A percentile compares a stretch with the other conserved stretches of the same genome.
phyloP scores from a whole-genome alignment of 495 filamentous ascomycete species.

The Penicillium paxilli region DNA sequence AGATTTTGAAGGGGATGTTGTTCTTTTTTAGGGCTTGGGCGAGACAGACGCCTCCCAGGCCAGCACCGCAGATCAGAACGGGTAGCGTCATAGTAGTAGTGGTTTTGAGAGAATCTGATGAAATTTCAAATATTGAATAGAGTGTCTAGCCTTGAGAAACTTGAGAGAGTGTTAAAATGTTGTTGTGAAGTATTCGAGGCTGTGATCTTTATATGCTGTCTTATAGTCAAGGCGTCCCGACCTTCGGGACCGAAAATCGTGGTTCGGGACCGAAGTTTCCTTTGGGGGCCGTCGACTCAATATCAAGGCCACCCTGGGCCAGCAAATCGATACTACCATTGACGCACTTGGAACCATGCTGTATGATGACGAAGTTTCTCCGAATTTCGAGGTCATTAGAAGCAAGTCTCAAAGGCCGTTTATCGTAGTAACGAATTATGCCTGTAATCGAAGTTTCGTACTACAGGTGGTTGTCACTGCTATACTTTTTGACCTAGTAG shows the following conservation, averaged over 20 bases:
- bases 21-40: slow-evolving; percentile 54
- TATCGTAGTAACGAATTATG: too few relatives aligned
- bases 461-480: too few relatives aligned
- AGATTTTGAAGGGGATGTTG: slow-evolving; percentile 52
- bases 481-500: too few relatives aligned
- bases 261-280: neutral
- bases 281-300: neutral
- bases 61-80: slow-evolving; percentile 49
- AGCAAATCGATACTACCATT: neutral
- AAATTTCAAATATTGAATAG: too few relatives aligned
- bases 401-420: too few relatives aligned
- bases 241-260: neutral
- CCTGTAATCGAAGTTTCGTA: too few relatives aligned
- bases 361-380: too few relatives aligned
- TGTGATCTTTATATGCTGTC: neutral
- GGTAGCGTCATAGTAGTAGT: slow-evolving; percentile 24
- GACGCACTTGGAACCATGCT: too few relatives aligned
- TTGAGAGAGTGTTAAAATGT: neutral
- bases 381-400: too few relatives aligned
- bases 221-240: neutral
- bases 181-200: neutral
- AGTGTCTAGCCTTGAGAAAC: too few relatives aligned
- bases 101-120: too few relatives aligned
- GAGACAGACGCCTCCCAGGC: slow-evolving; percentile 54
- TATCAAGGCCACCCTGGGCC: too few relatives aligned